Base-by-base conservation (phyloP, 2,329 filamentous ascomycete genomes). In the Trichophyton mentagrophytes region DNA sequence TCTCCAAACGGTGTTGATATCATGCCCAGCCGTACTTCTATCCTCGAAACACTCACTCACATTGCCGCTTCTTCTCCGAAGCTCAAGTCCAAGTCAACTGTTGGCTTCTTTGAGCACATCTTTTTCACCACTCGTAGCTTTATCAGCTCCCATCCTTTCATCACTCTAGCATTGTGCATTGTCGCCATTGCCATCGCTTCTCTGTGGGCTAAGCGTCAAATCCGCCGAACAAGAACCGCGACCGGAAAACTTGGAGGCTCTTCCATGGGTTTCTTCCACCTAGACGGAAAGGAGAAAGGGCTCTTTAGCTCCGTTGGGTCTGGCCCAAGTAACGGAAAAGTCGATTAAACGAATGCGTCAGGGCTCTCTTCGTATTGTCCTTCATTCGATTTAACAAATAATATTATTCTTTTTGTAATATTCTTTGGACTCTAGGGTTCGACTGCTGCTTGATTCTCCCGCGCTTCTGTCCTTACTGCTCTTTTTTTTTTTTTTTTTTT, bases 1-100 rank as follows among this genome's bases (percentile, higher is more conserved):
- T 96, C 91, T 55, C 86, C 87, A 63, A 93, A 89, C 2, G 92
- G 91, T 66, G 92, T 93, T 73, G 83, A 87, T 64, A 97, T 99
- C 70, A 85, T 91, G 67, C 87, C 91, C 60, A 93, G 88, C 27
- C 87, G 93, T 64, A 92, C 90, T 3, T 90, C 88, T 2, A 96
- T 96, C 70, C 83, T 96, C 64, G 91, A 96, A 74, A 95, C 90
- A 13, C 76, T 82, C 51, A 77, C 77, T 38, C 77, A 80, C 61
- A 76, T 82, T 60, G 73, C 80, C 58, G 70, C 74, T 47, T 76
- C 74, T 33, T 78, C 79, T 15, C 71, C 76, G 22, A 79, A 78
- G 62, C 68, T 79, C 55, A 75, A 71, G 15, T 71, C 77, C n/a
- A 79, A 78, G 66, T 79, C 77, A 6, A 79, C 77, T 3, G 73